These are phyloP conservation scores for Nannochloropsis granulata DNA, from an alignment of 108 stramenopile genomes.

Conservation along the genomic window DNA sequence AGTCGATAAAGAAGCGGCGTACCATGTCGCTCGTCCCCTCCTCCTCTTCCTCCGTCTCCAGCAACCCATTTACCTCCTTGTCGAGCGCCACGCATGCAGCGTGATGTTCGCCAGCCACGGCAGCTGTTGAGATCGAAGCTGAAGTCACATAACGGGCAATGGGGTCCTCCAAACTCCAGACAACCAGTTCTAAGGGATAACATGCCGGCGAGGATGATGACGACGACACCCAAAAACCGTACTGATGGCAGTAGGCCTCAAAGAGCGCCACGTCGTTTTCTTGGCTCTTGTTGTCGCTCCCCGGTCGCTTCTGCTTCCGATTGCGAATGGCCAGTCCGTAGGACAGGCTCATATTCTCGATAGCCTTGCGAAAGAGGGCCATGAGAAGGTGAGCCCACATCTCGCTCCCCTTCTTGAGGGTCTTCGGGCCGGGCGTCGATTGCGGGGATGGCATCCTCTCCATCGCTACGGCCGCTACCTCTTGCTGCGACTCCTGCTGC, in stretches of 20 bases:
- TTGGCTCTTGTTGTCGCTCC: neutral
- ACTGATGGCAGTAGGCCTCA: neutral
- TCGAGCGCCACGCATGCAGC: neutral
- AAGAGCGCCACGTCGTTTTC: neutral
- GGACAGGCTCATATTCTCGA: neutral
- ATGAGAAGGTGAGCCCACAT: neutral
- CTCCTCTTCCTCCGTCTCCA: neutral
- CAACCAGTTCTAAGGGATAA: neutral
- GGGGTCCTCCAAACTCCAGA: neutral
- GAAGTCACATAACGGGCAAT: neutral
- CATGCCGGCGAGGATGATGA: neutral
- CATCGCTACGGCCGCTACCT: too few relatives aligned
- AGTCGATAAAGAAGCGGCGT: neutral
- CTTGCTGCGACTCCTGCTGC: neutral
- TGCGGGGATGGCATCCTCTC: neutral
- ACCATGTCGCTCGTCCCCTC: neutral
- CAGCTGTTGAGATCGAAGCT: neutral
- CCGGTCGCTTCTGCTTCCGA: neutral
- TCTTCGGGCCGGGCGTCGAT: neutral
- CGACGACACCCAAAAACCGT: neutral
- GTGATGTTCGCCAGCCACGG: neutral
- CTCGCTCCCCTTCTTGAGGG: neutral
- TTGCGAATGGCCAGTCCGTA: neutral
- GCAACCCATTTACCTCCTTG: neutral
- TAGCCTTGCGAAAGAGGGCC: neutral